Base-by-base conservation (phyloP, 805 yeast species). In the Yamadazyma phyllophila region DNA sequence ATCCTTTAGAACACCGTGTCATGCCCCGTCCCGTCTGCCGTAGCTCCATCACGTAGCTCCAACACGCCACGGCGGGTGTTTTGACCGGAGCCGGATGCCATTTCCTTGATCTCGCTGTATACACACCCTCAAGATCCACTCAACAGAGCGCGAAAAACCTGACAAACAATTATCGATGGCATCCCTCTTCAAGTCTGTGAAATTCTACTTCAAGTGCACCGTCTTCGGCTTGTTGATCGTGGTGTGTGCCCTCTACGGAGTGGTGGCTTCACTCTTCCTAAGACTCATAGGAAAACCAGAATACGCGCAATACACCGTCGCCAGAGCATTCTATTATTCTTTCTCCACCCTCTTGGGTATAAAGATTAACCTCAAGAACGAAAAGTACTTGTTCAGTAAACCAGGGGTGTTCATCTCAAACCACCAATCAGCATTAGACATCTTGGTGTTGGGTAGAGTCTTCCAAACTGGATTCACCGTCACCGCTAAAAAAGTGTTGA, bases 391-490 rank as follows among this genome's bases (percentile, higher is more conserved):
- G 45, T 50, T 49, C 12, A 65, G 73, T 4, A 62, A 72, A 7
- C 98, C 98, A 3, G 95, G 90, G 3, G 79, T 92, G 47, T 75
- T 87, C 43, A 73, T 92, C 4, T 81, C 94, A 9, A 92, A 92
- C 68, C 99, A 92, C 71, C 99, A 92, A 71, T 81, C 94, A 27
- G 89, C 88, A 27, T 67, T 94, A 52, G 99, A 94, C 62, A 81
- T 94, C 47, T 73, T 86, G 41, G 67, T 91, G 48, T 72, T 94
- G 52, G 98, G 96, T 24, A 80, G 78, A 53, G 66, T 88, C 35
- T 94, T 94, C 74, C 96, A 96, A 42, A 81, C 82, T 40, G 88
- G 88, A 41, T 89, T 91, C 71, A 83, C 91, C 7, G 96, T 94
- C 38, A 94, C 98, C 1, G 94, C 97, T 30, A 94, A 94, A 67